Base-by-base conservation (phyloP, 805 yeast genomes). In the Starmerella roubikii region DNA sequence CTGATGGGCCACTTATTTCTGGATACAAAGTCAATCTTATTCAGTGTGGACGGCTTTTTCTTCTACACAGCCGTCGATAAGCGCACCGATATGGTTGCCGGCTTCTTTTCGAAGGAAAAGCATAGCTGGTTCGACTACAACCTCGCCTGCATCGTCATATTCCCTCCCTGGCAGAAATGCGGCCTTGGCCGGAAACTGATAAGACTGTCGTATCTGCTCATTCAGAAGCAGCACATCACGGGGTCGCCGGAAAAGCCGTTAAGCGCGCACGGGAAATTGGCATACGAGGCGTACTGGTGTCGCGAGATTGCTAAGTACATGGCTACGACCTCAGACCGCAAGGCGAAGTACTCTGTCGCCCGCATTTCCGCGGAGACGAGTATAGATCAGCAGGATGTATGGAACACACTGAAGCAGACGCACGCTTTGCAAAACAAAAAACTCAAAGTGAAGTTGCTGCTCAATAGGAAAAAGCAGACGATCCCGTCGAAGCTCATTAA, bases 211-310 rank as follows among this genome's bases (percentile, higher is more conserved):
- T 91, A 88, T 54, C 75, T 68, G 23, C 56, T 86, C 17, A 83
- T 94, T 0, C 40, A 72, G 29, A 68, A 67, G 13, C 81, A 80
- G 31, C 74, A 72, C 23, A 49, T 64, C 17, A 58, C 71, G 2
- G 84, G 94, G 43, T 93, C 96, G 0, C 98, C 98, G 0, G 98
- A 91, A 55, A 69, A 75, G 47, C 98, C 98, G 1, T 61, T 91
- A 9, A 80, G 94, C 5, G 77, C 78, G 0, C 80, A 76, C 57
- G 98, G 98, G 0, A 66, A 68, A 37, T 61, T 72, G 9, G 72
- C 86, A 6, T 91, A 85, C 53, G 53, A 80, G 16, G 61, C 69
- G 13, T 86, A 72, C 58, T 91, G 97, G 98, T 64, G 79, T 6
- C 64, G 68, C 34, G 55, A 63, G 3, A 46, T 80, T 0, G 65